Evolutionary conservation across 805 yeast species (phyloP), one percentile per base, ranked within the genome.

Genomic region (Metschnikowia peoriensis): DNA sequence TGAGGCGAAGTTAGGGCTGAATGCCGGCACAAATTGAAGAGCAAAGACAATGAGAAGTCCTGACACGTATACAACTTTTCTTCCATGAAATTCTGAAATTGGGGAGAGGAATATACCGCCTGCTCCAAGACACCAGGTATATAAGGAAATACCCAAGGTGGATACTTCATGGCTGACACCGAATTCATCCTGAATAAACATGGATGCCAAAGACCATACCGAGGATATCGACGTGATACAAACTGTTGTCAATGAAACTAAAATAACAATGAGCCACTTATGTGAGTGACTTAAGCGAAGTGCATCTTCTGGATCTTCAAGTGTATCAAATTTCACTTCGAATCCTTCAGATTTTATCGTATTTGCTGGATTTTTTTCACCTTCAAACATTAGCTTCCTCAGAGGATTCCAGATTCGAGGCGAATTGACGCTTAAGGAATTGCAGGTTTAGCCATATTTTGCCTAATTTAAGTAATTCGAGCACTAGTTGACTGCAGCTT

Each of bases 1-100:
- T 1, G 64, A 64, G 12, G 67, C 71, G 34, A 64, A 56, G 49
- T 64, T 66, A 29, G 59, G 46, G 41, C 61, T 41, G 48, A 68
- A 66, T 8, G 65, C 64, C 2, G 69, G 67, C 15, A 67, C 52
- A 32, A 66, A 55, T 51, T 66, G 64, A 54, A 68, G 63, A 4
- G 56, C 52, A 16, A 61, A 58, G 14, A 60, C 60, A 10, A 63
- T 40, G 7, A 53, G 38, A 2, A 67, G 52, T 3, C 70, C 69
- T 2, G 69, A 63, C 1, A 73, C 53, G 39, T 86, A 67, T 5
- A 82, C 66, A 8, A 77, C 71, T 41, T 78, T 79, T 51, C 94
- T 72, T 1, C 94, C 94, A 54, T 76, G 71, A 35, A 81, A 67
- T 63, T 88, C 94, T 17, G 88, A 82, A 12, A 81, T 62, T 47